phyloP scores from a whole-genome alignment of 2,329 filamentous ascomycete species.

The Elsinoe perseae region DNA sequence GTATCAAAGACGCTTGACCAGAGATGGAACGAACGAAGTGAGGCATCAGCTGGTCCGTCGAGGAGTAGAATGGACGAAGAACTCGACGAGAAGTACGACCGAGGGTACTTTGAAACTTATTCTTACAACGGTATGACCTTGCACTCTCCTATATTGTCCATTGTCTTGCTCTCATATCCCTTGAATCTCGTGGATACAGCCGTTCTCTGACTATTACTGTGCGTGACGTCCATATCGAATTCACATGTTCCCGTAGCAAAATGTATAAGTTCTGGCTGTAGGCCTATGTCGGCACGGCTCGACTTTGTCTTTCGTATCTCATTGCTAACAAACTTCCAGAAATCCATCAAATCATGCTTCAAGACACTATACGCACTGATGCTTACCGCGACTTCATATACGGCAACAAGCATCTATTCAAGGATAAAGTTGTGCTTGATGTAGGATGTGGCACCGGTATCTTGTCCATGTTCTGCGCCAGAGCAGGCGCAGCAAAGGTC shows the following conservation, averaged over 20 bases:
- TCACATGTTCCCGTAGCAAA: no score
- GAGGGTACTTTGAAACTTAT: constrained; percentile 25
- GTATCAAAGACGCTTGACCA: constrained; percentile 24
- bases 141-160: not conserved
- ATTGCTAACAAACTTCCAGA: constrained; percentile 52
- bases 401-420: constrained; percentile 78
- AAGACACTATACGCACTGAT: constrained; percentile 79
- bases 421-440: constrained; percentile 78
- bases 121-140: constrained; percentile 20
- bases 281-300: no score
- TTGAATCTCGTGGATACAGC: no score
- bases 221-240: no score
- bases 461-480: constrained; percentile 88
- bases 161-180: no score
- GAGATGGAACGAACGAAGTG: constrained; percentile 21
- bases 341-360: constrained; percentile 94
- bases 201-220: no score
- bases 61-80: constrained; percentile 17
- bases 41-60: not conserved
- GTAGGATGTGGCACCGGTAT: constrained; percentile 81
- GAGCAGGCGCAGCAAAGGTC: constrained; percentile 76
- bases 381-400: constrained; percentile 95
- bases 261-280: no score
- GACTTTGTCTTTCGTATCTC: not conserved
- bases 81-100: constrained; percentile 21